These are phyloP conservation scores for Trichoderma sp. DNA, from an alignment of 2,329 filamentous ascomycete genomes.

Conservation along the genomic window DNA sequence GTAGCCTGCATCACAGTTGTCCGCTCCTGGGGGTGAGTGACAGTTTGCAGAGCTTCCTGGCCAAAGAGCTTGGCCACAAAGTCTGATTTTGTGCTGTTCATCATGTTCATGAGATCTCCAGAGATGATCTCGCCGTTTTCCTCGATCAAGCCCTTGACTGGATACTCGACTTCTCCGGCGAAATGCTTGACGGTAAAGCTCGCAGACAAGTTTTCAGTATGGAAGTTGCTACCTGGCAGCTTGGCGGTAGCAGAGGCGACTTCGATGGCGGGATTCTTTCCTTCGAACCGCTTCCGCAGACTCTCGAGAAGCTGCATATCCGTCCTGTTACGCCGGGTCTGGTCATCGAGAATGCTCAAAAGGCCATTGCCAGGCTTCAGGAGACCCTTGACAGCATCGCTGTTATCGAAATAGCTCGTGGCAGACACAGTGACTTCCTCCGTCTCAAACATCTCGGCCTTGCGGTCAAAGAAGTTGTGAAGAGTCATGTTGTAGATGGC, in stretches of 20 bases:
- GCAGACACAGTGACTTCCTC: conserved; percentile 89
- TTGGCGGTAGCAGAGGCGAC: conserved; percentile 74
- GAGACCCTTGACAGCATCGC: conserved; percentile 87
- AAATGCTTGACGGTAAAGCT: conserved; percentile 93
- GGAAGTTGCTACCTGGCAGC: conserved; percentile 85
- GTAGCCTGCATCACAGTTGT: conserved; percentile 93
- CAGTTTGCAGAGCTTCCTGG: conserved; percentile 90
- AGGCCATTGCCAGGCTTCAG: conserved; percentile 92
- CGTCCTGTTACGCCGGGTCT: conserved; percentile 84
- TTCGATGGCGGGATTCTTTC: conserved; percentile 87
- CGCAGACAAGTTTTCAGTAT: conserved; percentile 76
- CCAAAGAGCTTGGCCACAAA: conserved; percentile 91
- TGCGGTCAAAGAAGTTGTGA: conserved; percentile 94
- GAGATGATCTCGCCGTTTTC: conserved; percentile 97
- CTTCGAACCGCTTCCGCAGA: conserved; percentile 87
- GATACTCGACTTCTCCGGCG: conserved; percentile 94
- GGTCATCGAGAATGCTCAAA: conserved; percentile 92
- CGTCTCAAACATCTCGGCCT: conserved; percentile 88
- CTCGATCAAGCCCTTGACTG: conserved; percentile 81
- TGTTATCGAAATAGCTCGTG: conserved; percentile 98
- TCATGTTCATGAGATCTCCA: conserved; percentile 91
- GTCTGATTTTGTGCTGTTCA: conserved; percentile 82
- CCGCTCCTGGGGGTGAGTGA: conserved; percentile 89
- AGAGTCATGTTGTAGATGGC: conserved; percentile 90
- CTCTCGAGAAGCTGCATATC: conserved; percentile 91